Evolutionary conservation across 2,329 filamentous ascomycete species (phyloP).

Genomic region (Zasmidium angulare): DNA sequence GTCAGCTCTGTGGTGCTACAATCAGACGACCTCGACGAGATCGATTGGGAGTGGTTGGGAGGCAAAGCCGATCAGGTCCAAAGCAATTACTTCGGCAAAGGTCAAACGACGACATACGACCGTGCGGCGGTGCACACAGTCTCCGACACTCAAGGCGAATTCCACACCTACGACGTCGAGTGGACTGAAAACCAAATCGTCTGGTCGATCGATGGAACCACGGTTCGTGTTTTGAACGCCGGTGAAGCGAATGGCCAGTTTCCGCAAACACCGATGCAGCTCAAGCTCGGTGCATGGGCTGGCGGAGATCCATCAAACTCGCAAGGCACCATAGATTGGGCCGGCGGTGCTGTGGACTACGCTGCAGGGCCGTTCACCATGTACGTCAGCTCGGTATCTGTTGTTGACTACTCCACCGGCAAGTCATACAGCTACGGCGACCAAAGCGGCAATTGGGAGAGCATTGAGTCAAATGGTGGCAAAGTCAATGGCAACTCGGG

Average conservation of each 20-base stretch:
- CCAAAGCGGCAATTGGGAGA: slow-evolving; percentile 73
- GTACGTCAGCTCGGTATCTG: slow-evolving; percentile 71
- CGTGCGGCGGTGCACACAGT: slow-evolving; percentile 77
- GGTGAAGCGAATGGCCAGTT: slow-evolving; percentile 74
- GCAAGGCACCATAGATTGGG: slow-evolving; percentile 84
- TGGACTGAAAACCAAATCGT: slow-evolving; percentile 85
- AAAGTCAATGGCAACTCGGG: slow-evolving; percentile 59
- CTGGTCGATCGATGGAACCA: slow-evolving; percentile 79
- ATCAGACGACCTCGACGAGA: slow-evolving; percentile 90
- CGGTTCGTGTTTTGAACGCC: slow-evolving; percentile 72
- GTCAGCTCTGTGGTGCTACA: slow-evolving; percentile 90
- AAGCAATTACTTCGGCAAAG: slow-evolving; percentile 96
- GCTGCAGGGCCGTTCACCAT: slow-evolving; percentile 80
- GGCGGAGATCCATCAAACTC: slow-evolving; percentile 82
- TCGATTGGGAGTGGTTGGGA: slow-evolving; percentile 96
- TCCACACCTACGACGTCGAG: slow-evolving; percentile 85
- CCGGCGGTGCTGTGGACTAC: slow-evolving; percentile 83
- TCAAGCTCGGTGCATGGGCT: slow-evolving; percentile 90
- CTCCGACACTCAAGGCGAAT: slow-evolving; percentile 67
- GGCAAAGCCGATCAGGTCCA: slow-evolving; percentile 76
- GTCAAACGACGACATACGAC: slow-evolving; percentile 79
- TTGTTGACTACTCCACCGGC: slow-evolving; percentile 93
- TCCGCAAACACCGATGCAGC: slow-evolving; percentile 91
- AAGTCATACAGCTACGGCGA: slow-evolving; percentile 80
- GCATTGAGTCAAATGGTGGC: slow-evolving; percentile 79